Evolutionary conservation across 83 land plant genomes (phyloP).

Genomic region (Thuja plicata): DNA sequence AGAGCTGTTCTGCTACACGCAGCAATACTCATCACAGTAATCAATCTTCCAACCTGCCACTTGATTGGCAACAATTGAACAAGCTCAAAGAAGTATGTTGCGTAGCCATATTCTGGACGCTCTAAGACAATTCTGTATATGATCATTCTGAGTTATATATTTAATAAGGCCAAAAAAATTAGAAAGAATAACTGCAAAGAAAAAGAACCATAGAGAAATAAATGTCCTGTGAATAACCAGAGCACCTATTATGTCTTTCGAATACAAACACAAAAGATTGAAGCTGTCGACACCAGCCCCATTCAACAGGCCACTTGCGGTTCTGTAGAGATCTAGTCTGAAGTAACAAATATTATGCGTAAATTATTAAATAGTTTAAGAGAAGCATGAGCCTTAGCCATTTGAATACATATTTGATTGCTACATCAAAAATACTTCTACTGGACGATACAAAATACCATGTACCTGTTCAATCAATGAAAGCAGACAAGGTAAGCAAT

Average conservation of each 20-base stretch:
- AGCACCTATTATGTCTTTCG: constrained; percentile 40
- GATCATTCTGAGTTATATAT: not conserved
- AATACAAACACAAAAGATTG: constrained; percentile 36
- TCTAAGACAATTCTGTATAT: constrained; percentile 59
- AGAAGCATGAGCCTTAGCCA: not conserved
- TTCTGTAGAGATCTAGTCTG: constrained; percentile 33
- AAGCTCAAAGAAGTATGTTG: constrained; percentile 92
- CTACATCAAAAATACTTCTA: not conserved
- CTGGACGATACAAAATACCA: not conserved
- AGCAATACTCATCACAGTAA: constrained; percentile 69
- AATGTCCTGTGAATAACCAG: not conserved
- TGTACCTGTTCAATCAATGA: constrained; percentile 44
- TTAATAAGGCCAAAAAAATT: not conserved
- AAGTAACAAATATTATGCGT: not conserved
- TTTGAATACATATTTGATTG: not conserved
- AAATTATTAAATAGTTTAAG: not conserved
- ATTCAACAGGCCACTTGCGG: constrained; percentile 49
- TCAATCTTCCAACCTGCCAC: constrained; percentile 86
- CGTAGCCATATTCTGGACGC: constrained; percentile 95
- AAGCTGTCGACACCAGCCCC: constrained; percentile 50
- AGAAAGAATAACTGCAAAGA: not conserved
- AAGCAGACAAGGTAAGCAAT: constrained; percentile 38
- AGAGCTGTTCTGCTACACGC: constrained; percentile 61
- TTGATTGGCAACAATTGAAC: constrained; percentile 60
- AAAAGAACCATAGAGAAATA: not conserved